Evolutionary conservation across 441 rosid species (phyloP), one percentile per base, ranked within the genome.

Genomic region (Iberis amara): DNA sequence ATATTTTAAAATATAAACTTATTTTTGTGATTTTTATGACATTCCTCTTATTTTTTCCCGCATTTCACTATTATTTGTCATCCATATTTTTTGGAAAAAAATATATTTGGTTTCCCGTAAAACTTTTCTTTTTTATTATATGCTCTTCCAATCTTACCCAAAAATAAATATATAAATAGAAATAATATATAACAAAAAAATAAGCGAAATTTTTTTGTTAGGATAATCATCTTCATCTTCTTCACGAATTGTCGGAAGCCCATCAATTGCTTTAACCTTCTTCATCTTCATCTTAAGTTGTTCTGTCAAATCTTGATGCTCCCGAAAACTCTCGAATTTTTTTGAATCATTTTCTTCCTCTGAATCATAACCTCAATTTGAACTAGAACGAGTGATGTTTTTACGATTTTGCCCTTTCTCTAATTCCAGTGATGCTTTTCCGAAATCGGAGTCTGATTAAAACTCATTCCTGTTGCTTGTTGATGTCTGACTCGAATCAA

Each of bases 301-400:
- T 38, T 91, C 98, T 62, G 87, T 81, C 69, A 91, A 62, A 37
- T 91, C 89, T 30, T 91, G 96, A 68, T 87, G 98, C 62, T 87
- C 98, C 96, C 95, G 83, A 59, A 80, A 47, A 11, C 69, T 73
- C 61, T 91, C 98, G 26, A 80, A 68, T n/a, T 73, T 76, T 13
- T 61, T 68, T 31, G 71, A 26, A 46, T 77, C 88, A 23, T 74
- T 83, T 21, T 18, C 21, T 18, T 71, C 69, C 2, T 39, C 57
- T 4, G 53, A 62, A 43, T 59, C 47, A 2, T 64, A 32, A 23
- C 9, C 55, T 18, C 1, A 18, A 18, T 18, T 3, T 8, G 63
- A 31, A 40, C 40, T 55, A 7, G 37, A 18, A 3, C 3, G 21
- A 18, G 21, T 65, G 0, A 32, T 5, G 5, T 41, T 68, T 24